Conservation (phyloP, 441 rosid species). For the Adansonia madagascariensis region DNA sequence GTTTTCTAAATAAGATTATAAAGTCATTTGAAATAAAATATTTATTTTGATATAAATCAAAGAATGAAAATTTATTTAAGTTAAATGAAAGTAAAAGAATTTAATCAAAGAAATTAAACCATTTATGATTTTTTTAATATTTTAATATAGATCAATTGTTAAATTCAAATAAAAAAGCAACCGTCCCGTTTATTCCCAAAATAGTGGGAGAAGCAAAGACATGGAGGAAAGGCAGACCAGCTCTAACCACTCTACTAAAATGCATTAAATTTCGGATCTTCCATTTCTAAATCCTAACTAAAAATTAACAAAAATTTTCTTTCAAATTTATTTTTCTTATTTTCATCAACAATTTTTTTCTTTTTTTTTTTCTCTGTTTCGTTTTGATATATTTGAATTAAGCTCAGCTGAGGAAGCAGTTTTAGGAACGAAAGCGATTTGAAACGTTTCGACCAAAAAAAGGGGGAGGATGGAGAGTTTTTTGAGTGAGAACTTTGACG, state of each 20-base stretch:
- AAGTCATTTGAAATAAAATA: too few species aligned
- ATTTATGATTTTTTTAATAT: too few species aligned
- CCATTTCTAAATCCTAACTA: background rate
- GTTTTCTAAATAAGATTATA: too few species aligned
- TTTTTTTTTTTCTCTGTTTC: background rate
- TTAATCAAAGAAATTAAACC: too few species aligned
- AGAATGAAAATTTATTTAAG: too few species aligned
- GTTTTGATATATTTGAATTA: constrained; percentile 17
- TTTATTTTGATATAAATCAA: too few species aligned
- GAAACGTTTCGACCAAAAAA: background rate
- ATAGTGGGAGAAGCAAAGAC: background rate
- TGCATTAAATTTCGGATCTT: constrained; percentile 23
- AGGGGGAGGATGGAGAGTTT: constrained; percentile 62
- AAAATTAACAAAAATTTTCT: background rate
- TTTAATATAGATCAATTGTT: too few species aligned
- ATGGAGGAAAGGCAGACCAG: background rate
- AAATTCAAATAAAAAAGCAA: too few species aligned
- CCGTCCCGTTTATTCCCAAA: background rate
- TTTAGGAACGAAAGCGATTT: background rate
- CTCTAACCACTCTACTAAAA: constrained; percentile 10
- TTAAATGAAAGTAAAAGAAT: too few species aligned
- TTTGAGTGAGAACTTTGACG: constrained; percentile 56
- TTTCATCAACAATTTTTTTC: background rate
- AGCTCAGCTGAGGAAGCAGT: constrained; percentile 16
- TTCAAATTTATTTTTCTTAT: background rate